Base-by-base conservation (phyloP, 2,329 filamentous ascomycete species). In the Coniella vitis region DNA sequence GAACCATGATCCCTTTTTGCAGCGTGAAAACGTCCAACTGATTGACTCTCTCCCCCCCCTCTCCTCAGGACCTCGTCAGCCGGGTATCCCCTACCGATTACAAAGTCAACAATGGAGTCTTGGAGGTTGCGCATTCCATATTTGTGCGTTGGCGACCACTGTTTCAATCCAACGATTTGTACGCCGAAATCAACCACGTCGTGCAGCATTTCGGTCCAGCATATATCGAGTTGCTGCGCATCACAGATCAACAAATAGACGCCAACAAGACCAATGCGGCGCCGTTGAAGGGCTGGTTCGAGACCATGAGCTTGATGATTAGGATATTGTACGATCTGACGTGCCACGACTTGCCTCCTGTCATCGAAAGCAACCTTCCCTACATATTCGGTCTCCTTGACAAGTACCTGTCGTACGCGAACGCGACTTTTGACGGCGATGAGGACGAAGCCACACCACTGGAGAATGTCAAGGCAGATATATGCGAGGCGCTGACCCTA, bases 71-170 rank as follows among this genome's bases (percentile, higher is more conserved):
- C 66, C 83, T 98, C 51, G 90, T 95, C 57, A 87, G 85, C 42
- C 84, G 90, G 41, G 79, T 98, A 55, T 91, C 89, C 3, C 76
- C 84, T 12, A 83, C 86, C 58, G 87, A 97, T 64, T 81, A 85
- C 52, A 83, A 84, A 56, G 77, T 90, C 65, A 98, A 97, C 68
- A 88, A 90, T 60, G 94, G 93, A 57, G 93, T 98, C 16, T 75
- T 98, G 53, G 90, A 95, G 69, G 93, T 98, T 38, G 94, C 94
- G 58, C 93, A 98, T 69, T 97, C 93, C 42, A 97, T 98, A 60
- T 98, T 97, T 71, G 87, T 86, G 65, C 78, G 93, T 65, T 98
- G 93, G 93, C 80, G 93, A 56, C 94, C 93, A 8, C 76, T 98
- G 36, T 96, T 95, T 71, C 83, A 87, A 54, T 95, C 90, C 38